Conservation (phyloP, 1,284 basidiomycete genomes). For the Moesziomyces globuligerus region DNA sequence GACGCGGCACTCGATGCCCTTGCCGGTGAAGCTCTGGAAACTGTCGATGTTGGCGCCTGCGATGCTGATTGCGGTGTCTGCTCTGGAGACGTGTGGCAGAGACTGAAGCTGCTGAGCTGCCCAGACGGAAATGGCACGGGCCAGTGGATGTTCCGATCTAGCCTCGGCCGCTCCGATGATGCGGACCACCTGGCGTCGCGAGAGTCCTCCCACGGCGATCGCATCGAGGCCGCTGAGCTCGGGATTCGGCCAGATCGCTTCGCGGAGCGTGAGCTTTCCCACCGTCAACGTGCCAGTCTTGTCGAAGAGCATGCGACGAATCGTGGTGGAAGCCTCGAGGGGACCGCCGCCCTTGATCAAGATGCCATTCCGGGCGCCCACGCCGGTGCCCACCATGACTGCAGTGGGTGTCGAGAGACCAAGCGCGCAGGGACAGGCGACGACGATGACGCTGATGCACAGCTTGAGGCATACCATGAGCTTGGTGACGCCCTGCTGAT, state of each 20-base stretch:
- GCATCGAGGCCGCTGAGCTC: slow-evolving; percentile 17
- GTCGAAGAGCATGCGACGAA: slow-evolving; percentile 87
- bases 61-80: slow-evolving; percentile 1
- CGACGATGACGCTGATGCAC: slow-evolving; percentile 97
- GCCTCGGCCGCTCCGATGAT: slow-evolving; percentile 88
- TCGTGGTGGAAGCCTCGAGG: slow-evolving; percentile 85
- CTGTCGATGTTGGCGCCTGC: slow-evolving; percentile 70
- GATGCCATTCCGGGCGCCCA: slow-evolving; percentile 96
- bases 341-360: slow-evolving; percentile 96
- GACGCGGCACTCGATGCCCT: slow-evolving; percentile 75
- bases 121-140: slow-evolving; percentile 85
- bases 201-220: slow-evolving; percentile 30
- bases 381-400: slow-evolving; percentile 98
- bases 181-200: slow-evolving; percentile 55
- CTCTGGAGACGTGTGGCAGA: not conserved
- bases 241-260: slow-evolving; percentile 79
- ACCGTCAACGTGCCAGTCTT: slow-evolving; percentile 98
- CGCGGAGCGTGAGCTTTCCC: slow-evolving; percentile 81
- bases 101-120: slow-evolving; percentile 72
- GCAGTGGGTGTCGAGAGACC: slow-evolving; percentile 97
- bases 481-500: slow-evolving; percentile 81
- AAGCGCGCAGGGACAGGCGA: slow-evolving; percentile 97
- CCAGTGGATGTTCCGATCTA: slow-evolving; percentile 93
- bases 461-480: slow-evolving; percentile 94
- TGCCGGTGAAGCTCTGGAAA: slow-evolving; percentile 89